phyloP scores from a whole-genome alignment of 2,329 filamentous ascomycete genomes.

The Ascosphaera apis region DNA sequence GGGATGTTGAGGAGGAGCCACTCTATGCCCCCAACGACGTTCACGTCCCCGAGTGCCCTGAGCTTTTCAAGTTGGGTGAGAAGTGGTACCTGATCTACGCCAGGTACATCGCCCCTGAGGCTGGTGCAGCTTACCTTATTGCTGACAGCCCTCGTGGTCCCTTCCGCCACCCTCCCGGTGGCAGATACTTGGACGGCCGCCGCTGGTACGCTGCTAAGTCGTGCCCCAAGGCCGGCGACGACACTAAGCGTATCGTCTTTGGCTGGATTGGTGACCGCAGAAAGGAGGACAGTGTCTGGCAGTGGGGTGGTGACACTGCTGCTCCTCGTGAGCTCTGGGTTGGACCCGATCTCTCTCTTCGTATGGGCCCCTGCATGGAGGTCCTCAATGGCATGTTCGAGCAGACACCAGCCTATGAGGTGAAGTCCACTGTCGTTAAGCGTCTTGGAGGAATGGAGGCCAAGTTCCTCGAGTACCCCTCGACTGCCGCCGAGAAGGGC shows the following conservation, averaged over 20 bases:
- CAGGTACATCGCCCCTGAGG: slow-evolving; percentile 10
- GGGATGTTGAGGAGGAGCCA: slow-evolving; percentile 12
- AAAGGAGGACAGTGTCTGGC: slow-evolving; percentile 13
- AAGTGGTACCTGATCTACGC: slow-evolving; percentile 13
- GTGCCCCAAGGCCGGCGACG: slow-evolving; percentile 7
- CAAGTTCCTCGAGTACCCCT: background rate
- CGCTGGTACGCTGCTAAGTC: slow-evolving; percentile 18
- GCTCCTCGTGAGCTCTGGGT: slow-evolving; percentile 13
- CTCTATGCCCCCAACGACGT: slow-evolving; percentile 15
- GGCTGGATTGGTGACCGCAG: slow-evolving; percentile 16
- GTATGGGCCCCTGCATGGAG: slow-evolving; percentile 5
- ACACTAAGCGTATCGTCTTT: slow-evolving; percentile 13
- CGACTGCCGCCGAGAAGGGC: background rate
- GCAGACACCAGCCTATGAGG: background rate
- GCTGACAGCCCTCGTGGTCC: slow-evolving; percentile 15
- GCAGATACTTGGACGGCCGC: slow-evolving; percentile 15
- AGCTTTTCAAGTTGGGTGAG: slow-evolving; percentile 14
- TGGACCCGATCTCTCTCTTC: slow-evolving; percentile 9
- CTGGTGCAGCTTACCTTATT: slow-evolving; percentile 16
- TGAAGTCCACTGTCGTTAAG: background rate
- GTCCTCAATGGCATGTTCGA: background rate
- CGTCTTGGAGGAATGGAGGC: background rate
- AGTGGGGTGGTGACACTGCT: slow-evolving; percentile 17
- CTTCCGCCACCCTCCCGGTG: slow-evolving; percentile 13
- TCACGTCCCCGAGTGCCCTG: slow-evolving; percentile 17